Conservation (phyloP, 192 early-diverging fungal species). For the Chytriomyces confervae region DNA sequence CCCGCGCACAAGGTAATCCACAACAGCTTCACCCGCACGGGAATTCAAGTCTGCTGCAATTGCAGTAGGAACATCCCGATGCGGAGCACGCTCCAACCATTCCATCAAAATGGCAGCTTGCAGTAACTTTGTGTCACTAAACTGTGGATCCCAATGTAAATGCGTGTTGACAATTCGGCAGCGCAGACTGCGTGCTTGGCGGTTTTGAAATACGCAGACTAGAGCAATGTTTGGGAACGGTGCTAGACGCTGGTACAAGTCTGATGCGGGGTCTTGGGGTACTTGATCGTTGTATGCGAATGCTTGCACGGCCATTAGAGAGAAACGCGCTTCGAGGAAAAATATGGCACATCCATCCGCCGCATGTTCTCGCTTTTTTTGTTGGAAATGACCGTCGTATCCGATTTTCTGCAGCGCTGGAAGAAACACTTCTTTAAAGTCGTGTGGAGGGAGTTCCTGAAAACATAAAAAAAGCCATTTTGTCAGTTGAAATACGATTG, state of each 20-base stretch:
- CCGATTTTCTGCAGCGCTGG: constrained; percentile 51
- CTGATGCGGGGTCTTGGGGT: constrained; percentile 8
- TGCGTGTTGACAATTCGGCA: constrained; percentile 59
- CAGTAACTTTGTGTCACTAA: constrained; percentile 52
- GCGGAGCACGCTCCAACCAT: constrained; percentile 41
- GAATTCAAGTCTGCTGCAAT: constrained; percentile 56
- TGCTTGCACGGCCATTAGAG: constrained; percentile 42
- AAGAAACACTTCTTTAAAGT: constrained; percentile 50
- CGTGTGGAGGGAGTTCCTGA: constrained; percentile 49
- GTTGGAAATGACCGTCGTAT: constrained; percentile 56
- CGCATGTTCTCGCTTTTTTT: constrained; percentile 47
- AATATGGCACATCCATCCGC: constrained; percentile 59
- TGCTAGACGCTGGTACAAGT: constrained; percentile 39
- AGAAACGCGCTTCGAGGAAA: constrained; percentile 43
- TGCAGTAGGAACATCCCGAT: constrained; percentile 46
- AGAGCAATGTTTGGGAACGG: constrained; percentile 55
- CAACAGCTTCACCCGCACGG: constrained; percentile 47
- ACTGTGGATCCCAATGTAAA: constrained; percentile 55
- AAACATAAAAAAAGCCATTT: neutral
- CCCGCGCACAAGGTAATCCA: constrained; percentile 54
- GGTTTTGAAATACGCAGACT: constrained; percentile 39
- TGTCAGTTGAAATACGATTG: neutral
- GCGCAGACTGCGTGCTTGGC: constrained; percentile 25
- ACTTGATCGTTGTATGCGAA: constrained; percentile 50
- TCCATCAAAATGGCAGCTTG: constrained; percentile 56